phyloP scores from a whole-genome alignment of 202 grass and related monocot species.

The Zizania palustris region DNA sequence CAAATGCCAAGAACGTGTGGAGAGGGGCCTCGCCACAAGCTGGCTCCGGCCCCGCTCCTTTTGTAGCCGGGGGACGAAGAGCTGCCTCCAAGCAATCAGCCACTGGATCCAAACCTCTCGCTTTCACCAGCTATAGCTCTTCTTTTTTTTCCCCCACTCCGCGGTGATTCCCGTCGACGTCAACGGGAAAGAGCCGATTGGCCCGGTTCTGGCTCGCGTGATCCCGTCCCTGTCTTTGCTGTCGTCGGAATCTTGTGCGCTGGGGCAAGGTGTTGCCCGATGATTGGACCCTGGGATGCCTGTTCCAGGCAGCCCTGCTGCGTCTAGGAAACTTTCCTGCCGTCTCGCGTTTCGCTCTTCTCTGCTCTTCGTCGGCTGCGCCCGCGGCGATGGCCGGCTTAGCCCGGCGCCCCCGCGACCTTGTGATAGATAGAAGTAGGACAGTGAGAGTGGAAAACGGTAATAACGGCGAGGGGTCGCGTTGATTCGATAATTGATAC shows the following conservation, averaged over 20 bases:
- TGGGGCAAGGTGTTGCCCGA: slow-evolving; percentile 26
- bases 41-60: slow-evolving; percentile 16
- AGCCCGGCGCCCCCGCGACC: no score
- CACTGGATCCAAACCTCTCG: slow-evolving; percentile 23
- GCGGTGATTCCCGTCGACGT: slow-evolving; percentile 25
- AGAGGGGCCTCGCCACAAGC: slow-evolving; percentile 13
- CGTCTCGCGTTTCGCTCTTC: background rate
- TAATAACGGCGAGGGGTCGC: no score
- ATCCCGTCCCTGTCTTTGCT: slow-evolving; percentile 14
- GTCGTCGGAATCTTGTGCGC: slow-evolving; percentile 33
- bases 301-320: background rate
- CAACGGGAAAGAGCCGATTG: slow-evolving; percentile 25
- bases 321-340: no score
- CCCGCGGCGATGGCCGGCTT: no score
- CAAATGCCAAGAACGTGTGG: slow-evolving; percentile 10
- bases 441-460: no score
- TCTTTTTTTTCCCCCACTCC: background rate
- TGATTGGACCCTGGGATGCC: background rate
- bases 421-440: no score
- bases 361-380: background rate
- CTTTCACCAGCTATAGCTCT: slow-evolving; percentile 34
- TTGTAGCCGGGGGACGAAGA: slow-evolving; percentile 41
- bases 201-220: background rate
- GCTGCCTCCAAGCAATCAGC: slow-evolving; percentile 38
- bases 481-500: no score